These are phyloP conservation scores for Chaetomium sp. DNA, from an alignment of 2,329 filamentous ascomycete genomes.

Conservation along the genomic window DNA sequence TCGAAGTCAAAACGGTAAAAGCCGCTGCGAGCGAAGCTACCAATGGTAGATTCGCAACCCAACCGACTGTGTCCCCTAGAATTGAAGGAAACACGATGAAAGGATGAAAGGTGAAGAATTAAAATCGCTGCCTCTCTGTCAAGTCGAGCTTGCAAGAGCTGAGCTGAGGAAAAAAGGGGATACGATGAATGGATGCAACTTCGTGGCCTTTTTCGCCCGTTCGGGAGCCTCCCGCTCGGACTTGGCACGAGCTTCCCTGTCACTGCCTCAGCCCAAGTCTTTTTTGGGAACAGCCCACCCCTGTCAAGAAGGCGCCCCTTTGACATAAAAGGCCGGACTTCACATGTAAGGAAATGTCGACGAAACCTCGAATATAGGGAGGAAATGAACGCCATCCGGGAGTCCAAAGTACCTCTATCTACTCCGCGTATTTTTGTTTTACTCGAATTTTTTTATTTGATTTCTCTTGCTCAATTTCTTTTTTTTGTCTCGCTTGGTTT, in stretches of 20 bases:
- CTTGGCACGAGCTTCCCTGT: slow-evolving; percentile 23
- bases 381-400: too few species aligned
- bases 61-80: slow-evolving; percentile 27
- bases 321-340: too few species aligned
- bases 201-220: slow-evolving; percentile 36
- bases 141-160: slow-evolving; percentile 33
- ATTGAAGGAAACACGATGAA: slow-evolving; percentile 28
- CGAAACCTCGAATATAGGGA: too few species aligned
- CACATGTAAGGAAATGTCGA: too few species aligned
- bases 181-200: slow-evolving; percentile 28
- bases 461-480: too few species aligned
- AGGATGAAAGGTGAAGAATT: slow-evolving; percentile 21
- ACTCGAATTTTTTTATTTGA: too few species aligned
- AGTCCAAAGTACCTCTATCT: too few species aligned
- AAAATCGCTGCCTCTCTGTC: slow-evolving; percentile 27
- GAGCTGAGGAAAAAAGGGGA: slow-evolving; percentile 35
- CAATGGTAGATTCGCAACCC: slow-evolving; percentile 26
- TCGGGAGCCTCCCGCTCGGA: slow-evolving; percentile 16
- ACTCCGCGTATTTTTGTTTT: too few species aligned
- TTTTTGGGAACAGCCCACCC: neutral
- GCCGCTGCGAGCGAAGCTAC: slow-evolving; percentile 25
- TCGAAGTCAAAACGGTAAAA: slow-evolving; percentile 25
- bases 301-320: too few species aligned
- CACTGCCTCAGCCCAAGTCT: neutral
- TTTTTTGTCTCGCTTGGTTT: too few species aligned